Base-by-base conservation (phyloP, 2,329 filamentous ascomycete genomes). In the Eurotiales sp. region DNA sequence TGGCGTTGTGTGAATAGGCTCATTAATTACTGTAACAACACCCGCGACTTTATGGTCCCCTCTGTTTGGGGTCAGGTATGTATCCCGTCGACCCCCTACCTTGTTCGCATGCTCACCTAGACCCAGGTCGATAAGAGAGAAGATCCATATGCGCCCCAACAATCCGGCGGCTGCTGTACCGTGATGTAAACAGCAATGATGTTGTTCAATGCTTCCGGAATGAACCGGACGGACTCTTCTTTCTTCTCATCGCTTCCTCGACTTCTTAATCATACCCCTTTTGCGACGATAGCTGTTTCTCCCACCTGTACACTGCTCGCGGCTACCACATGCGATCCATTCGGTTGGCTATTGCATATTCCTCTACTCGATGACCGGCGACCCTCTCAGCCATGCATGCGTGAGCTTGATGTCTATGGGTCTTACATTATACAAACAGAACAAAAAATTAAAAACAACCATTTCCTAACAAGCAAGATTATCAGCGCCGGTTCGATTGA, bases 11-110 rank as follows among this genome's bases (percentile, higher is more conserved):
- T 19, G 25, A 27, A 27, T 67, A 99, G 93, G 72, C 88, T 97
- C 71, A 97, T 97, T 71, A 88, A 90, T 62, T 97, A 97, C 77
- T 97, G 92, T 75, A 95, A 95, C 74, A 91, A 89, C 73, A 96
- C 93, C 63, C 88, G 92, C 73, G 93, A 99, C 72, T 97, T 95
- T 78, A 97, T 99, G 93, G 91, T 97, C 52, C 91, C 91, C 46
- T 95, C 90, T 49, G 88, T 95, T 72, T 99, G 93, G 93, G 92
- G 92, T 61, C 83, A 86, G 55, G 82, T 85, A 76, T 64, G 65
- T 60, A 10, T 23, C 21, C 41, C 36, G n/a, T n/a, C 34, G 4
- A 2, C 27, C 22, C 8, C 17, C 10, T 11, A 12, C 12, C 19
- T 22, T 4, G 19, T 30, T 14, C 47, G 23, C 21, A 17, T 25